Conservation (phyloP, 1,139 yeast genomes). For the Candida anutae region DNA sequence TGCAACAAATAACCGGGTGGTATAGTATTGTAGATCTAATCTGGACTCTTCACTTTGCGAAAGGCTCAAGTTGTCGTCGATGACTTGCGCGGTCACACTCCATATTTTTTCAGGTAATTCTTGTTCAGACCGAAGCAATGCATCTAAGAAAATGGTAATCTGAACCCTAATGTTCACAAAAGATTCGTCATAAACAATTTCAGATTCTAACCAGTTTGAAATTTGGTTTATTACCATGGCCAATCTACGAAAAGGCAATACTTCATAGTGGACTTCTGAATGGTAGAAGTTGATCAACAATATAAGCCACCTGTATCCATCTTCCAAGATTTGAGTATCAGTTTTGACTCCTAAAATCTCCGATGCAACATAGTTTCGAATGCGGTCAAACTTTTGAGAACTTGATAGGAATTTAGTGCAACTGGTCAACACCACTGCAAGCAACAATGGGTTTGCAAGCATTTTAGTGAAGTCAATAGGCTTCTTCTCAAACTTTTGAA, state of each 20-base stretch:
- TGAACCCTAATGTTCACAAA: slow-evolving; percentile 47
- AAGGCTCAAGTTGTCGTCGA: slow-evolving; percentile 46
- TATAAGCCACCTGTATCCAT: slow-evolving; percentile 41
- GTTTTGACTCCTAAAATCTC: slow-evolving; percentile 52
- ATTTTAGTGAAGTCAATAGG: slow-evolving; percentile 23
- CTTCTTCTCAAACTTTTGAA: slow-evolving; percentile 16
- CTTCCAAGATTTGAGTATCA: slow-evolving; percentile 25
- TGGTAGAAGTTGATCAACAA: slow-evolving; percentile 43
- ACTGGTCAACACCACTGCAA: slow-evolving; percentile 31
- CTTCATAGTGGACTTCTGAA: slow-evolving; percentile 18
- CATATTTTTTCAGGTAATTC: slow-evolving; percentile 24
- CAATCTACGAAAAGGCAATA: slow-evolving; percentile 53
- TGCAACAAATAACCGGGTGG: slow-evolving; percentile 36
- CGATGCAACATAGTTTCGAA: slow-evolving; percentile 58
- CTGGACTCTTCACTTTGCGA: slow-evolving; percentile 28
- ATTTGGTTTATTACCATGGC: slow-evolving; percentile 51
- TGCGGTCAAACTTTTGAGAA: slow-evolving; percentile 34
- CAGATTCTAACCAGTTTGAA: slow-evolving; percentile 52
- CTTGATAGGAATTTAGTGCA: slow-evolving; percentile 25
- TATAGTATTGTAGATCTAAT: slow-evolving; percentile 38
- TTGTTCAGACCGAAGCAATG: slow-evolving; percentile 11
- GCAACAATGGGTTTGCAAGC: slow-evolving; percentile 25
- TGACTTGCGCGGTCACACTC: slow-evolving; percentile 29
- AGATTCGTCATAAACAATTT: slow-evolving; percentile 48
- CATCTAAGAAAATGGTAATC: slow-evolving; percentile 40